Evolutionary conservation across 1,139 yeast genomes (phyloP).

Genomic region (Debaryomyces coudertii): DNA sequence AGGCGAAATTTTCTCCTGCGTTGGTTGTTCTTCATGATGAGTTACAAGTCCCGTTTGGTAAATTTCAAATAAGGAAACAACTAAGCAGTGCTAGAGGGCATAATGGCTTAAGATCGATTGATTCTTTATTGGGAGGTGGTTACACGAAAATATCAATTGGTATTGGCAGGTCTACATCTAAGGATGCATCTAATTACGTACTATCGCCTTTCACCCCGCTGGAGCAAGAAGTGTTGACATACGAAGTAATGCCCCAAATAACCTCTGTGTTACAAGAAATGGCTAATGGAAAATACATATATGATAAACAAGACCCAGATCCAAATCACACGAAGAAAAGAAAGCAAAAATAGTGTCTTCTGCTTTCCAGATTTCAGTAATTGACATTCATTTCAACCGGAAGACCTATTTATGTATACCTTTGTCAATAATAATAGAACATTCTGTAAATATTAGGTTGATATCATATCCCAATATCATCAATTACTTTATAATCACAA

Average conservation of each 20-base stretch:
- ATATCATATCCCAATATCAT: neutral
- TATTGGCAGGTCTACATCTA: constrained; percentile 56
- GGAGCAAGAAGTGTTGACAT: constrained; percentile 38
- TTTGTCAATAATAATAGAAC: neutral
- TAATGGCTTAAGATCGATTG: constrained; percentile 71
- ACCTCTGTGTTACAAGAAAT: constrained; percentile 39
- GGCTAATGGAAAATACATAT: constrained; percentile 32
- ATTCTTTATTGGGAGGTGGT: constrained; percentile 40
- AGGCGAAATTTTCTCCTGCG: constrained; percentile 30
- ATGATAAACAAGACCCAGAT: constrained; percentile 21
- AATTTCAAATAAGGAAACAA: constrained; percentile 57
- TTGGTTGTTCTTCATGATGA: constrained; percentile 78
- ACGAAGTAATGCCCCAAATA: constrained; percentile 43
- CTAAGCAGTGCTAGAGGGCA: constrained; percentile 74
- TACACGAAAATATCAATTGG: constrained; percentile 69
- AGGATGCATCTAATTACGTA: constrained; percentile 63
- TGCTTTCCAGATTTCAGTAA: neutral
- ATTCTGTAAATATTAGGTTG: too few species aligned
- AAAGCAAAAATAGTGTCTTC: neutral
- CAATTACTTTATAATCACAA: neutral
- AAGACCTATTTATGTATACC: neutral
- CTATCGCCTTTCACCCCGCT: constrained; percentile 46
- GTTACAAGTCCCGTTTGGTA: constrained; percentile 64
- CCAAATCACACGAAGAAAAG: neutral
- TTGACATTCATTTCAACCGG: neutral